phyloP scores from a whole-genome alignment of 306 rosid genomes.

The Cicer yamashitae region DNA sequence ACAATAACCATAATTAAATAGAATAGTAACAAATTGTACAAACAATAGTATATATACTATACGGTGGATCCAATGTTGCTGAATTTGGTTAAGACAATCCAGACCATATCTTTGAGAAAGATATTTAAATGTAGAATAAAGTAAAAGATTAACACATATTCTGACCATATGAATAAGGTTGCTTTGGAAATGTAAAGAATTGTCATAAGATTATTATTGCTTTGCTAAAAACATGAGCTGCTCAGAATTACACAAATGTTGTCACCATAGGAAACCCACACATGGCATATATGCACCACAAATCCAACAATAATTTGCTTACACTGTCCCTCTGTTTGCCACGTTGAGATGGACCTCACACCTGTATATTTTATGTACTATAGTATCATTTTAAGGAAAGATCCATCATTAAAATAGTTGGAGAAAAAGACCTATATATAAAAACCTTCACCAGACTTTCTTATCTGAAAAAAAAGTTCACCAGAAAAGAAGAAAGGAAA shows the following conservation, averaged over 20 bases:
- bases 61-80: conserved; percentile 2
- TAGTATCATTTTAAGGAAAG: not conserved
- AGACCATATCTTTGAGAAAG: conserved; percentile 31
- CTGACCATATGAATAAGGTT: conserved; percentile 8
- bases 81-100: conserved; percentile 29
- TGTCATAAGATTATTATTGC: not conserved
- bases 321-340: conserved; percentile 50
- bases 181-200: conserved; percentile 42
- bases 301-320: conserved; percentile 55
- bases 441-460: too few species aligned
- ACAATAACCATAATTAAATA: too few species aligned
- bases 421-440: not conserved
- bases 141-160: not conserved
- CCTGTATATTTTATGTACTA: not conserved
- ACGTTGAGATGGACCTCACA: conserved; percentile 29
- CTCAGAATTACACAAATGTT: not conserved
- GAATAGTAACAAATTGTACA: too few species aligned
- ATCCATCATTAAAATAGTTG: not conserved
- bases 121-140: not conserved
- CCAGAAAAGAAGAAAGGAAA: not conserved
- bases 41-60: too few species aligned
- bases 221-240: not conserved
- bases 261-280: conserved; percentile 32
- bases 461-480: not conserved
- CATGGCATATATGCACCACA: conserved; percentile 48